Base-by-base conservation (phyloP, 352 stramenopile genomes). In the Globisporangium rhizosaccharum region DNA sequence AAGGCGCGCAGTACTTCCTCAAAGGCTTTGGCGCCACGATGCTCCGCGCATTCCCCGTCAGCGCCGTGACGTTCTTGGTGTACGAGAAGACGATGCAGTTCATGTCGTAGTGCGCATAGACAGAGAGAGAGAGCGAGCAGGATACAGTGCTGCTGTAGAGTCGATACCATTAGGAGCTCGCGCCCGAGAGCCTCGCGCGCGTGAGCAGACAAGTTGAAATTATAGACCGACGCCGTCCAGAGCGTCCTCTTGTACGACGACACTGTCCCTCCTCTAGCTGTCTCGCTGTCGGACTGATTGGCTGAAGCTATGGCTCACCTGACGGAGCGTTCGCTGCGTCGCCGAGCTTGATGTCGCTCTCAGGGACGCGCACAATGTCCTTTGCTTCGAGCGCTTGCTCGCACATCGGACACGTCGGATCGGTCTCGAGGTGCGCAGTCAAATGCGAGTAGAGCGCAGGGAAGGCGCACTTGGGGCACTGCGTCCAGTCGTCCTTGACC, bases 391-490 rank as follows among this genome's bases (percentile, higher is more conserved):
- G 37, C 2, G 75, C 57, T 56, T 86, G 76, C 47, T 93, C 83
- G 45, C 83, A 93, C 79, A 93, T 91, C 1, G 83, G 83, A 52
- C 83, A 93, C 12, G 75, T 77, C 18, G 78, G 56, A 25, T 94
- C 85, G 0, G 72, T 72, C 52, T 78, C 67, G 25, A 98, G 48
- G 41, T 97, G 94, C 39, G 70, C 75, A 10, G 76, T 63, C 54
- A 98, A 95, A 53, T 96, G 81, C 56, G 86, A 94, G 70, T 90
- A 86, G 17, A 97, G 73, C 30, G 88, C 91, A 23, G 94, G 94
- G 70, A 97, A 95, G 1, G 76, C 73, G 58, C 85, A 97, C 12
- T 82, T 72, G 8, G 94, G 94, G 66, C 94, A 98, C 56, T 84
- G 70, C 36, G 78, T 92, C 89, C 90, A 98, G 71, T 98, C 88